These are phyloP conservation scores for Funneliformis geosporum DNA, from an alignment of 192 early-diverging fungal genomes.

Conservation along the genomic window DNA sequence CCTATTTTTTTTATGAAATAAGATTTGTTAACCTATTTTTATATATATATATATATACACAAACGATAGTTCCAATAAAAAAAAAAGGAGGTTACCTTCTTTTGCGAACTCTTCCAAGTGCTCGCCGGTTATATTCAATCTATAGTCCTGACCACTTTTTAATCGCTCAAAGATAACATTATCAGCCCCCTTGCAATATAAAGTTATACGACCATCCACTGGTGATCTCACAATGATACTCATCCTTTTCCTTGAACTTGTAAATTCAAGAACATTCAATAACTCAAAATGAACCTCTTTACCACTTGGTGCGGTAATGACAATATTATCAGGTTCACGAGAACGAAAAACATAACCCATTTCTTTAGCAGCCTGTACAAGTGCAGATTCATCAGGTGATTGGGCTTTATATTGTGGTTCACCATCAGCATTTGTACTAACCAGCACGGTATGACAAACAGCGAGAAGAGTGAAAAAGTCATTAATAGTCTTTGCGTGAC, in stretches of 20 bases:
- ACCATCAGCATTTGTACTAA: conserved; percentile 28
- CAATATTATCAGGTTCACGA: conserved; percentile 60
- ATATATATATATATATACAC: too few species aligned
- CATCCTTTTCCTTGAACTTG: conserved; percentile 73
- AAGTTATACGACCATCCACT: conserved; percentile 51
- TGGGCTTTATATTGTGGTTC: conserved; percentile 59
- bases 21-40: not conserved
- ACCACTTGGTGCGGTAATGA: conserved; percentile 32
- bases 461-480: conserved; percentile 61
- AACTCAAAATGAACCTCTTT: conserved; percentile 49
- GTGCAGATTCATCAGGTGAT: conserved; percentile 69
- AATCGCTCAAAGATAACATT: conserved; percentile 73
- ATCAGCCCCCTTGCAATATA: conserved; percentile 74
- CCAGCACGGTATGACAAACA: conserved; percentile 69
- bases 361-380: conserved; percentile 59
- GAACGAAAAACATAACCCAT: conserved; percentile 58
- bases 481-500: not conserved
- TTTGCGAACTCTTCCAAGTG: conserved; percentile 84
- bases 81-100: conserved; percentile 43
- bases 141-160: conserved; percentile 52
- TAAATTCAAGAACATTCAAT: conserved; percentile 74
- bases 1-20: conserved; percentile 38
- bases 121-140: conserved; percentile 60
- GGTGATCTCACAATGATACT: conserved; percentile 52
- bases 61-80: conserved; percentile 18